Percentiles rank a stretch among this genome's conserved stretches.
Conservation (phyloP, 2,329 filamentous ascomycete species). For the Phyllachora maydis region DNA sequence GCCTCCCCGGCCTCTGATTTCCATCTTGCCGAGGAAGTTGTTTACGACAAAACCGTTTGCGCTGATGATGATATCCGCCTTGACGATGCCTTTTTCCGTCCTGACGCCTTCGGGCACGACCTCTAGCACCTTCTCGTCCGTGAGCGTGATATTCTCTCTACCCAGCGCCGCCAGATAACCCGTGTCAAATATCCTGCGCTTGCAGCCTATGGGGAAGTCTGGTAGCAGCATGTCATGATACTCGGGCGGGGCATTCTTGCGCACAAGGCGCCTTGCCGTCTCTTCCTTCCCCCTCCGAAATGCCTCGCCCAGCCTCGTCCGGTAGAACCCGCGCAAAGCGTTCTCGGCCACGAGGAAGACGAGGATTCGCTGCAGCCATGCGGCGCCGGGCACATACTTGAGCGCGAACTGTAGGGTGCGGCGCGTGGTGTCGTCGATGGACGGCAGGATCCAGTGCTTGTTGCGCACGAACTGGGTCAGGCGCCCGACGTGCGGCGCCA, state of each 20-base stretch:
- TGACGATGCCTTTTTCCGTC: conserved; percentile 16
- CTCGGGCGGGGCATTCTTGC: conserved; percentile 27
- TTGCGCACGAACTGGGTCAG: conserved; percentile 19
- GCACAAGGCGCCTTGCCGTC: conserved; percentile 17
- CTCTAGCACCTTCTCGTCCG: conserved; percentile 23
- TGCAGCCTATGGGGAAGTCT: conserved; percentile 41
- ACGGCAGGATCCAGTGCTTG: conserved; percentile 19
- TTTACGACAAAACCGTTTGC: conserved; percentile 40
- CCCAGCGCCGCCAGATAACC: conserved; percentile 32
- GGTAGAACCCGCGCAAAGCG: conserved; percentile 14
- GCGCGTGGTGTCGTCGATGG: conserved; percentile 8
- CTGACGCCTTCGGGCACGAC: conserved; percentile 20
- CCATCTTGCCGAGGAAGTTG: conserved; percentile 28
- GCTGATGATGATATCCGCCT: conserved; percentile 38
- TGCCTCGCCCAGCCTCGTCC: conserved; percentile 13
- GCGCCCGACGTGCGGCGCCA: conserved; percentile 11
- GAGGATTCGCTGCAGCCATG: conserved; percentile 16
- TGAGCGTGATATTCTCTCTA: conserved; percentile 21
- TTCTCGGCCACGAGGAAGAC: conserved; percentile 17
- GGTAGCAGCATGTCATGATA: conserved; percentile 42
- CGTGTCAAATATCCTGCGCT: conserved; percentile 38
- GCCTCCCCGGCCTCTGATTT: conserved; percentile 26
- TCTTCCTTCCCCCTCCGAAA: conserved; percentile 16
- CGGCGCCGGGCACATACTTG: conserved; percentile 22
- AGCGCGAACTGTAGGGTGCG: conserved; percentile 13